Conservation (phyloP, 768 basidiomycete species). For the Amyloporia xantha region DNA sequence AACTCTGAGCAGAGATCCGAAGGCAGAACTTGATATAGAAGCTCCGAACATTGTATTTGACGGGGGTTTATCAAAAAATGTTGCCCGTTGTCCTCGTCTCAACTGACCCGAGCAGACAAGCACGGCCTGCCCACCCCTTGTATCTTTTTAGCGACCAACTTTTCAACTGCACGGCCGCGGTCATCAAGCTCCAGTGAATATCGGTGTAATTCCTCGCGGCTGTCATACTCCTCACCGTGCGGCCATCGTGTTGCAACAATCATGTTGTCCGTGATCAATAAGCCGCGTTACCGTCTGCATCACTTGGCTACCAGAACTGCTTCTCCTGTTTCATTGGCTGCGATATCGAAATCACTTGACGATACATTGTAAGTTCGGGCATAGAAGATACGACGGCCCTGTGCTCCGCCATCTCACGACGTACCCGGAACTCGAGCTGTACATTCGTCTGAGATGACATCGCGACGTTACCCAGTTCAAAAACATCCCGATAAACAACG, state of each 20-base stretch:
- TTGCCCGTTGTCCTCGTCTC: no score
- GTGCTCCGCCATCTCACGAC: not conserved
- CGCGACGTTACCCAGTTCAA: not conserved
- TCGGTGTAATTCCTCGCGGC: no score
- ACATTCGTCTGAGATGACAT: not conserved
- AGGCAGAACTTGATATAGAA: no score
- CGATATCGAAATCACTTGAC: not conserved
- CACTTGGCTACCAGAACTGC: not conserved
- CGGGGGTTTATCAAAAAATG: no score
- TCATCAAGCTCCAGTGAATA: no score
- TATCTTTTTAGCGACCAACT: no score
- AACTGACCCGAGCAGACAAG: no score
- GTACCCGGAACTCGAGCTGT: not conserved
- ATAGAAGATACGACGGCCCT: not conserved
- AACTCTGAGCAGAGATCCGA: no score
- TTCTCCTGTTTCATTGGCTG: not conserved
- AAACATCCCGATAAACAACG: not conserved
- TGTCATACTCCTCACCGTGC: not conserved
- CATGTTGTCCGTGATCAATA: not conserved
- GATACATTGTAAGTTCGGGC: not conserved
- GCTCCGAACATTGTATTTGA: no score
- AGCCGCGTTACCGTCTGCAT: not conserved
- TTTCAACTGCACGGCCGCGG: no score
- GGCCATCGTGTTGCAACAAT: not conserved
- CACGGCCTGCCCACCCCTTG: no score